Percentiles rank a stretch among this genome's conserved stretches.
Evolutionary conservation across 2,329 filamentous ascomycete species (phyloP).

Genomic region (Aspergillus sojae): DNA sequence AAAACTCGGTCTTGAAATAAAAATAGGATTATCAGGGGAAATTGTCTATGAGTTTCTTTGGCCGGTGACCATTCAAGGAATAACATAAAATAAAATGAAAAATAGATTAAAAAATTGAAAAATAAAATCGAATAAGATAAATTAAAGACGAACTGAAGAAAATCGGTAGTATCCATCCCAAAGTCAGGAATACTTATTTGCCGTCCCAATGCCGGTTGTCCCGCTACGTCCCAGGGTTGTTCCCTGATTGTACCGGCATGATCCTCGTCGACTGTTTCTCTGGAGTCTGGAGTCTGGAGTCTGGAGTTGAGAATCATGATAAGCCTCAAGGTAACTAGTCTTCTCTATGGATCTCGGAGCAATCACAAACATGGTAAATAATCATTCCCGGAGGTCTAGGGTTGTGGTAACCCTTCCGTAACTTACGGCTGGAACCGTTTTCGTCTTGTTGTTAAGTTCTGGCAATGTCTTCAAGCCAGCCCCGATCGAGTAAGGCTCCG

Average conservation of each 20-base stretch:
- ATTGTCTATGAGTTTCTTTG: background rate
- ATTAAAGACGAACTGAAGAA: background rate
- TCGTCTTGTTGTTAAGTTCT: background rate
- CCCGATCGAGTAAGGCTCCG: conserved; percentile 12
- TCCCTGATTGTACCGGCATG: conserved; percentile 11
- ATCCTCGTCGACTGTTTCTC: conserved; percentile 7
- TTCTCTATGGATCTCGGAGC: background rate
- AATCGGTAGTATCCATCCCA: background rate
- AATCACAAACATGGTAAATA: conserved; percentile 9
- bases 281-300: background rate
- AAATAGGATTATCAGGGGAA: background rate
- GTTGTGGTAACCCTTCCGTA: background rate
- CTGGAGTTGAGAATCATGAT: background rate
- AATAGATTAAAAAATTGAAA: background rate
- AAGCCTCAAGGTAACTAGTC: background rate
- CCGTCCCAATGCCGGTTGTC: conserved; percentile 16
- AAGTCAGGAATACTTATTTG: conserved; percentile 10
- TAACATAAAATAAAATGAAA: background rate
- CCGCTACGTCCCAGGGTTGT: conserved; percentile 15
- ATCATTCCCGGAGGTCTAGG: background rate
- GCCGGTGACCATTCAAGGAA: background rate
- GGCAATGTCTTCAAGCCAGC: conserved; percentile 2
- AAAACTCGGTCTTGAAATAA: background rate
- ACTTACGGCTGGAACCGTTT: conserved; percentile 1
- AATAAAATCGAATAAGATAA: background rate